Evolutionary conservation across 805 yeast genomes (phyloP).

Genomic region (Dipodascus geniculatus): DNA sequence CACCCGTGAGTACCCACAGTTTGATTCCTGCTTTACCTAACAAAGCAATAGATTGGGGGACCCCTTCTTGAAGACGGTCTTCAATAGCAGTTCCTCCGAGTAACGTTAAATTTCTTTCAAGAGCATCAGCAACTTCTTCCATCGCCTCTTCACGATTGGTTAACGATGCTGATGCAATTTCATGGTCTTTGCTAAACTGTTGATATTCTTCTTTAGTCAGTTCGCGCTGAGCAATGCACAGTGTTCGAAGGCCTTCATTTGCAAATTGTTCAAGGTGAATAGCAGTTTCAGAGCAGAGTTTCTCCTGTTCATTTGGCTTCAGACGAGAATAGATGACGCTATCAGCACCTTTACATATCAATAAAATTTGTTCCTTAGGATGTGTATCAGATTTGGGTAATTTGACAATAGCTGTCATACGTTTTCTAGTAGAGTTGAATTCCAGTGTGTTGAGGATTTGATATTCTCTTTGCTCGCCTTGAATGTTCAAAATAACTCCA

Average conservation of each 20-base stretch:
- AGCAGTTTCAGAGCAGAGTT: conserved; percentile 41
- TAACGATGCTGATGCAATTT: conserved; percentile 41
- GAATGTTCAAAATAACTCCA: conserved; percentile 31
- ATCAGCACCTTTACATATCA: conserved; percentile 68
- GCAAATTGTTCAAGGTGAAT: conserved; percentile 58
- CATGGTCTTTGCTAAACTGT: conserved; percentile 40
- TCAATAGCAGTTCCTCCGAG: conserved; percentile 79
- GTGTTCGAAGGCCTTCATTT: conserved; percentile 66
- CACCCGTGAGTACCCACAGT: conserved; percentile 77
- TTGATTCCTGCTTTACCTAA: conserved; percentile 65
- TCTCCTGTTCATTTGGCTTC: conserved; percentile 23
- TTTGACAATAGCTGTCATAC: conserved; percentile 65
- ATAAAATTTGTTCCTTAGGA: conserved; percentile 26
- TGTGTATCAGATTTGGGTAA: conserved; percentile 25
- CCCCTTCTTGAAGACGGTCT: conserved; percentile 68
- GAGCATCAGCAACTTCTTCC: conserved; percentile 42
- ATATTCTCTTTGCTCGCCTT: conserved; percentile 36
- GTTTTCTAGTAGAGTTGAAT: conserved; percentile 60
- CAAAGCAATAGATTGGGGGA: conserved; percentile 58
- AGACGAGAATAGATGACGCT: conserved; percentile 47
- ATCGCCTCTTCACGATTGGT: conserved; percentile 47
- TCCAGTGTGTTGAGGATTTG: conserved; percentile 46
- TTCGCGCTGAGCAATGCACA: conserved; percentile 52
- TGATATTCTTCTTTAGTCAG: conserved; percentile 32
- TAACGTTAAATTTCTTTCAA: conserved; percentile 45